Conservation (phyloP, 1,284 basidiomycete genomes). For the Leccinum cinnamomeum region DNA sequence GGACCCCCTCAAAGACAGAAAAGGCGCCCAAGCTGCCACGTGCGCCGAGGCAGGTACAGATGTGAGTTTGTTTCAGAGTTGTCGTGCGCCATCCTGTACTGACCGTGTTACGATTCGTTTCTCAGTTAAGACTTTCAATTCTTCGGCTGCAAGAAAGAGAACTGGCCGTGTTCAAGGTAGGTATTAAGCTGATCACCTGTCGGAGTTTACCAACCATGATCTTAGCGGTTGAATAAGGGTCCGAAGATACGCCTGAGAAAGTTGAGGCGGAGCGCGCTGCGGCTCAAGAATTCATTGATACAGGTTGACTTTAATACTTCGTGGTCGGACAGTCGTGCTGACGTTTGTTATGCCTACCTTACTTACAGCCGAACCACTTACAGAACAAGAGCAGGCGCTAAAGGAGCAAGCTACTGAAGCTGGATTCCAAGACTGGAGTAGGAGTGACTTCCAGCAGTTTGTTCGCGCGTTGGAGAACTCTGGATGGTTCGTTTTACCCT, state of each 20-base stretch:
- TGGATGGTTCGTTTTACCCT: slow-evolving; percentile 63
- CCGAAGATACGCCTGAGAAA: slow-evolving; percentile 80
- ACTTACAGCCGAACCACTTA: slow-evolving; percentile 75
- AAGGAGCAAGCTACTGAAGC: slow-evolving; percentile 80
- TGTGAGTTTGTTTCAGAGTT: slow-evolving; percentile 48
- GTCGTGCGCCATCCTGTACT: too few species aligned
- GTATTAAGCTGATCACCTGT: background rate
- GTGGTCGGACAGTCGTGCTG: background rate
- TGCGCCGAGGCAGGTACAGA: slow-evolving; percentile 86
- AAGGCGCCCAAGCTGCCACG: slow-evolving; percentile 83
- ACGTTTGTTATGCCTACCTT: background rate
- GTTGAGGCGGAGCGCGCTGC: slow-evolving; percentile 80
- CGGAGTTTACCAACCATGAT: background rate
- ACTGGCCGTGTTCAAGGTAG: slow-evolving; percentile 75
- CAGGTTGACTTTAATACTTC: slow-evolving; percentile 43
- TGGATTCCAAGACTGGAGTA: slow-evolving; percentile 90
- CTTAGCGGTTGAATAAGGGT: slow-evolving; percentile 63
- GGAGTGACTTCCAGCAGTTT: slow-evolving; percentile 93
- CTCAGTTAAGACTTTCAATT: slow-evolving; percentile 95
- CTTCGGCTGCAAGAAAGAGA: slow-evolving; percentile 93
- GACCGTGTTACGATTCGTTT: slow-evolving; percentile 1
- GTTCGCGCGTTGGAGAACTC: slow-evolving; percentile 83
- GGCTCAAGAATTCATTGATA: slow-evolving; percentile 88
- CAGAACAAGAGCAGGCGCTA: slow-evolving; percentile 77
- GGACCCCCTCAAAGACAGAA: slow-evolving; percentile 73